Conservation (phyloP, 805 yeast genomes). For the Diddensiella santjacobensis region DNA sequence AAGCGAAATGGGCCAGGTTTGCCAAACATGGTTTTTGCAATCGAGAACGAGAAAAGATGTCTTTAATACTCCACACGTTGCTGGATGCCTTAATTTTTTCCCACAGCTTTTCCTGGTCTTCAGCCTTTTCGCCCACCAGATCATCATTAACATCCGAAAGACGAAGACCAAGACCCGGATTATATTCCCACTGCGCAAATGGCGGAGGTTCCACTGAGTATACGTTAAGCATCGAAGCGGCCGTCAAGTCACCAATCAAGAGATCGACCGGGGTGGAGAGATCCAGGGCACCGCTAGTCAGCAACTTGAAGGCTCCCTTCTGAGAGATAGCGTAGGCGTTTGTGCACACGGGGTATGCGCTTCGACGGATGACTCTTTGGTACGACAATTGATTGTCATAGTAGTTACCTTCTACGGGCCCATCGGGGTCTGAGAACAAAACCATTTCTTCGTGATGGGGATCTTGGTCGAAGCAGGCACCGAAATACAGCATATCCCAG, state of each 20-base stretch:
- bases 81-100: neutral
- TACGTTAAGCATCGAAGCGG: neutral
- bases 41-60: neutral
- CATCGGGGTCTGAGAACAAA: constrained; percentile 15
- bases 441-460: neutral
- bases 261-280: constrained; percentile 14
- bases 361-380: constrained; percentile 10
- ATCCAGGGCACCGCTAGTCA: constrained; percentile 11
- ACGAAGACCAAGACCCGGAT: constrained; percentile 13
- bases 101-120: neutral
- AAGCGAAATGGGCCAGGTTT: neutral
- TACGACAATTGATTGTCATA: neutral
- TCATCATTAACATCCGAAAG: constrained; percentile 2
- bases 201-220: constrained; percentile 12
- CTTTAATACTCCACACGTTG: neutral
- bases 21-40: neutral
- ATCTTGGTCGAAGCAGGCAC: constrained; percentile 10
- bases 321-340: constrained; percentile 16
- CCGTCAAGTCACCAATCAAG: constrained; percentile 7
- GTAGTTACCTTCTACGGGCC: constrained; percentile 4
- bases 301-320: constrained; percentile 15
- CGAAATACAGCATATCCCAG: constrained; percentile 15
- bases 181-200: constrained; percentile 17
- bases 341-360: constrained; percentile 12
- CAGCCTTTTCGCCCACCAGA: neutral